Evolutionary conservation across 2,329 filamentous ascomycete genomes (phyloP).

Genomic region (Paraconiothyrium brasiliense): DNA sequence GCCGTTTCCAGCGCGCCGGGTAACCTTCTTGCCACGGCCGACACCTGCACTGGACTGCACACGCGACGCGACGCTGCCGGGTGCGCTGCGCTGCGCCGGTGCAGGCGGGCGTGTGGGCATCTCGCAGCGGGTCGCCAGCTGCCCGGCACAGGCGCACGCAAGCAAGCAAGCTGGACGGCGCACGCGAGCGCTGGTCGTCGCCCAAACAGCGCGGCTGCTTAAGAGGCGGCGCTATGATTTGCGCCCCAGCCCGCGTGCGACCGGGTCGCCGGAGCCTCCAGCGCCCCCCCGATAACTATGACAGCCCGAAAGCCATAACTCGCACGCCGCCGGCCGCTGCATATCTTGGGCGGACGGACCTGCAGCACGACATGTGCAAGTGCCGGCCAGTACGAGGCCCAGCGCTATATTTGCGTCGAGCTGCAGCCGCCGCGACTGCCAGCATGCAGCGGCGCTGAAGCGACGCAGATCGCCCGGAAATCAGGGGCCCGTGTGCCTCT

Average conservation of each 20-base stretch:
- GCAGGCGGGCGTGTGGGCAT: no score
- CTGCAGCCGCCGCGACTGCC: conserved; percentile 26
- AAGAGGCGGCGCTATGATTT: conserved; percentile 40
- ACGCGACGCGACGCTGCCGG: background rate
- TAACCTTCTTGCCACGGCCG: conserved; percentile 23
- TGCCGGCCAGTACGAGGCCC: conserved; percentile 24
- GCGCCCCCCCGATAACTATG: conserved; percentile 39
- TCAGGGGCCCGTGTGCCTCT: conserved; percentile 16
- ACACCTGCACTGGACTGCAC: background rate
- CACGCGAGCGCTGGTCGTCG: conserved; percentile 20
- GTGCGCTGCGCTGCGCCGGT: no score
- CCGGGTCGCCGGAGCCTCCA: conserved; percentile 39
- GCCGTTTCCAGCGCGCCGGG: conserved; percentile 35
- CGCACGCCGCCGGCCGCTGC: conserved; percentile 30
- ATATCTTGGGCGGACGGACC: conserved; percentile 23
- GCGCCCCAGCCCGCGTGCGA: conserved; percentile 35
- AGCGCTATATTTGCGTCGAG: conserved; percentile 31
- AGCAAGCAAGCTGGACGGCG: background rate
- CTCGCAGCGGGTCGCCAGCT: no score
- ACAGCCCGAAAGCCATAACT: conserved; percentile 38
- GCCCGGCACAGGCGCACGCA: background rate
- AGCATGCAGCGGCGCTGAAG: conserved; percentile 20
- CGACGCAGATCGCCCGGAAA: conserved; percentile 28
- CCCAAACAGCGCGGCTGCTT: conserved; percentile 23
- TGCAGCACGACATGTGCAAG: conserved; percentile 23